Evolutionary conservation across 2,329 filamentous ascomycete species (phyloP), one percentile per base, ranked within the genome.

Genomic region (Neofusicoccum sp.): DNA sequence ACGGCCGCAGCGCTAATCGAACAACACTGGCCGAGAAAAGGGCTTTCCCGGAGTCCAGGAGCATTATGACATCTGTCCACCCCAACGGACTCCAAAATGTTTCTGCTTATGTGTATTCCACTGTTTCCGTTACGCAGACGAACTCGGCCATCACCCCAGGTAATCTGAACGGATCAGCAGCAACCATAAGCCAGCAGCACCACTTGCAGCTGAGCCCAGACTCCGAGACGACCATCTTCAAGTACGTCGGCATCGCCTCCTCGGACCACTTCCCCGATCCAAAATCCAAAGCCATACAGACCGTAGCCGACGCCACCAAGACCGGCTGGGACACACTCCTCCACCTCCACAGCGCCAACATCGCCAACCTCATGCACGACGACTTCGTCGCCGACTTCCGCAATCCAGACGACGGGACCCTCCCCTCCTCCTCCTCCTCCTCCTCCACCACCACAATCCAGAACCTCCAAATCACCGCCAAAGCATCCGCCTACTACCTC

Each of bases 241-340:
- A 91, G 68, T 90, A 82, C 65, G 80, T 91, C 14, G 89, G 89
- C 30, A 82, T 80, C 51, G 88, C 89, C 3, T 89, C 88, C 1
- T 83, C 82, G 0, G 89, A 91, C 71, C 87, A 86, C 0, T 91
- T 90, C 67, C 63, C 75, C 0, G 75, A 87, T 63, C 83, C 88
- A 0, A 76, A 82, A 61, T 66, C 70, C 1, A 77, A 80, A 1
- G 89, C 89, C 1, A 78, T 78, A 61, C 70, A 79, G 5, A 86
- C 86, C 1, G 84, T 83, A 0, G 68, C 76, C 5, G 71, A 73
- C 1, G 87, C 79, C 40, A 75, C 79, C 59, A 66, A 73, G 4
- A 73, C 73, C 31, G 88, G 88, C 0, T 90, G 83, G 65, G 71
- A 79, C n/a, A 69, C 71, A 1, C 77, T 86, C 1, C 71, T 88